Evolutionary conservation across 2,329 filamentous ascomycete species (phyloP).

Genomic region (Fusarium liriodendri): DNA sequence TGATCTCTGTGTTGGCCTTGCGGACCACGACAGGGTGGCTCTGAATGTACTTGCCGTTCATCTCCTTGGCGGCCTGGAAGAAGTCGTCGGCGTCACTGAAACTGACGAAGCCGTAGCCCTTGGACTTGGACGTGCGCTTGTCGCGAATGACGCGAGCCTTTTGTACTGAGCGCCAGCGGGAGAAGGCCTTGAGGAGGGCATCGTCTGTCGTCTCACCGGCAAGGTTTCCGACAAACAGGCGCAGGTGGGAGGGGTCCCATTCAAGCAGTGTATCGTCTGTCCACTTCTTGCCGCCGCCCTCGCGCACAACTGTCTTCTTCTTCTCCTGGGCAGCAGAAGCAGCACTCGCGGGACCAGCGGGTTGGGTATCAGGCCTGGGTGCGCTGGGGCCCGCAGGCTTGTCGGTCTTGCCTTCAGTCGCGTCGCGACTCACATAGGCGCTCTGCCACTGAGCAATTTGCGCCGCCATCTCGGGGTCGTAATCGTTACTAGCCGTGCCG

Average conservation of each 20-base stretch:
- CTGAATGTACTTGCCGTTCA: conserved; percentile 99
- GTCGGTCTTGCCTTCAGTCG: conserved; percentile 52
- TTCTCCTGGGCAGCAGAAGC: conserved; percentile 60
- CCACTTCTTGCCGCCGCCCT: conserved; percentile 94
- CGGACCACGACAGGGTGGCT: conserved; percentile 91
- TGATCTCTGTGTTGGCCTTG: conserved; percentile 92
- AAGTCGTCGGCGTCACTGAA: conserved; percentile 97
- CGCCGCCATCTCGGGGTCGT: conserved; percentile 85
- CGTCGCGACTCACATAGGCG: conserved; percentile 79
- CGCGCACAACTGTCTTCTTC: conserved; percentile 87
- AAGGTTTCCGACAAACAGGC: conserved; percentile 95
- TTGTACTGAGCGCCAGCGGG: conserved; percentile 86
- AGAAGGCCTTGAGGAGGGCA: conserved; percentile 92
- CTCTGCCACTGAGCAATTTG: conserved; percentile 97
- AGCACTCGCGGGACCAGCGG: conserved; percentile 47
- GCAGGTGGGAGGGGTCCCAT: conserved; percentile 95
- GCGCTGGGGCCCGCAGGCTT: conserved; percentile 44
- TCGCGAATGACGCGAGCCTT: conserved; percentile 95
- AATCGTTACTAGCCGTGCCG: conserved; percentile 57
- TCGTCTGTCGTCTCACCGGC: conserved; percentile 98
- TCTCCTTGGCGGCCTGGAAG: conserved; percentile 95
- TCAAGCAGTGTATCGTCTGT: conserved; percentile 88
- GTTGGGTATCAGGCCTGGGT: conserved; percentile 51
- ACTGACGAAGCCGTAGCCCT: conserved; percentile 95
- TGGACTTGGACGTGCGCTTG: conserved; percentile 95